Base-by-base conservation (phyloP, 192 early-diverging fungal species). In the Kappamyces sp. region DNA sequence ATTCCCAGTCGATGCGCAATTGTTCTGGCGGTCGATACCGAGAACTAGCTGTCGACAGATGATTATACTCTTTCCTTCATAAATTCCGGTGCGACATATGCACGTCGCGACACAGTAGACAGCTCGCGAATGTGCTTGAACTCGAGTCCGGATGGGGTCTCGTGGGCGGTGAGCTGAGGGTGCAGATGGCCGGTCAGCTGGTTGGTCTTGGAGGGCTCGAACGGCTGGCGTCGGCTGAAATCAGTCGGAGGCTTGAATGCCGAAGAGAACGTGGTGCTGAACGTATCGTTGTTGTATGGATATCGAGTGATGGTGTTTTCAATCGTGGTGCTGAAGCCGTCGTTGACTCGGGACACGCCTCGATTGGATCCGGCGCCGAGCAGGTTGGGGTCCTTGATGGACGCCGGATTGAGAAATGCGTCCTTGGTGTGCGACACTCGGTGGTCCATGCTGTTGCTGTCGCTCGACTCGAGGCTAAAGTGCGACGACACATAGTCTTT, bases 1-100 rank as follows among this genome's bases (percentile, higher is more conserved):
- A 77, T 92, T 68, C 90, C 90, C 12, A 71, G 74, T 39, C 76
- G 90, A 40, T 83, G 87, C 12, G 86, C 79, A 2, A 51, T 90
- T 0, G 80, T 92, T 33, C 72, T 92, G 10, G 49, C 54, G 38
- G 71, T 72, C 54, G 67, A 70, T 12, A 67, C 66, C 65, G 13
- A 33, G 33, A n/a, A 58, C 54, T 13, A 55, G n/a, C 41, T 23
- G 50, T 13, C 50, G 23, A 23, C 23, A 23, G 23, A 23, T 23
- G 23, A 23, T 23, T 23, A 23, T 23, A 57, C 36, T 57, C 46
- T 57, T 5, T 40, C 54, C 43, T 59, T 59, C 57, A 59, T 59
- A 6, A 59, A 43, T 46, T 59, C 57, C 7, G 57, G 57, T n/a
- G 57, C 35, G 2, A 59, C 57, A 47, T 12, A 46, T 3, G 57